A percentile compares a stretch with the other conserved stretches of the same genome.
These are phyloP conservation scores for Boletus eberwhitei DNA, from an alignment of 768 basidiomycete species.

Conservation along the genomic window DNA sequence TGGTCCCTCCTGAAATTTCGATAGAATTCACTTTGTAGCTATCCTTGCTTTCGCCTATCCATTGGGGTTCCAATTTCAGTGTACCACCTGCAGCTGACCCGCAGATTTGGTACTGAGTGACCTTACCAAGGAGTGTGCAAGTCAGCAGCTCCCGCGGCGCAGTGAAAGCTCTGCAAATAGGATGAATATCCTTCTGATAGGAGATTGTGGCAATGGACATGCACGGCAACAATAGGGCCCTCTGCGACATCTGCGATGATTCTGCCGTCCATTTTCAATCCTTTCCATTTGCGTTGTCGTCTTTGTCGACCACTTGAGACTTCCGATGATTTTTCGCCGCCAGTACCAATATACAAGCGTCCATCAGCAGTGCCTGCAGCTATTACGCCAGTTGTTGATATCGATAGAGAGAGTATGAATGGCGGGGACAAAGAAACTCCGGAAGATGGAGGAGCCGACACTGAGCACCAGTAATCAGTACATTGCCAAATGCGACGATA, in stretches of 20 bases:
- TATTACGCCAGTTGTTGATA: slow-evolving; percentile 57
- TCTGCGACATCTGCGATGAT: slow-evolving; percentile 53
- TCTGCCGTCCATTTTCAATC: slow-evolving; percentile 49
- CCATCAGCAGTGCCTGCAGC: slow-evolving; percentile 79
- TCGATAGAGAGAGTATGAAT: slow-evolving; percentile 61
- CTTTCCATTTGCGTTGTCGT: slow-evolving; percentile 68
- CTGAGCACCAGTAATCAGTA: slow-evolving; percentile 4
- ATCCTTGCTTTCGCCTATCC: slow-evolving; percentile 42
- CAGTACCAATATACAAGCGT: slow-evolving; percentile 62
- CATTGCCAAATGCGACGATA: neutral
- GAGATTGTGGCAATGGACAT: slow-evolving; percentile 18
- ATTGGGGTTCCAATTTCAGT: slow-evolving; percentile 42
- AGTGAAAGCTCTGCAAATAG: slow-evolving; percentile 45
- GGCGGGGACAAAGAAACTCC: slow-evolving; percentile 68
- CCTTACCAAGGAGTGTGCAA: slow-evolving; percentile 60
- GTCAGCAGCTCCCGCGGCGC: slow-evolving; percentile 44
- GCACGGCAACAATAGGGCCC: slow-evolving; percentile 75
- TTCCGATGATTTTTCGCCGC: slow-evolving; percentile 52
- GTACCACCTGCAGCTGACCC: slow-evolving; percentile 37
- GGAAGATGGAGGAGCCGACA: slow-evolving; percentile 41
- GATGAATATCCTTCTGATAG: slow-evolving; percentile 1
- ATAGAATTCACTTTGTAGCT: slow-evolving; percentile 68
- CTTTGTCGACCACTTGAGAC: slow-evolving; percentile 41
- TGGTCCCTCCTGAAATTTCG: slow-evolving; percentile 41
- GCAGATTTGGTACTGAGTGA: slow-evolving; percentile 48